Conservation (phyloP, 176 grass and related monocot genomes). For the Rhynchospora tenuis region DNA sequence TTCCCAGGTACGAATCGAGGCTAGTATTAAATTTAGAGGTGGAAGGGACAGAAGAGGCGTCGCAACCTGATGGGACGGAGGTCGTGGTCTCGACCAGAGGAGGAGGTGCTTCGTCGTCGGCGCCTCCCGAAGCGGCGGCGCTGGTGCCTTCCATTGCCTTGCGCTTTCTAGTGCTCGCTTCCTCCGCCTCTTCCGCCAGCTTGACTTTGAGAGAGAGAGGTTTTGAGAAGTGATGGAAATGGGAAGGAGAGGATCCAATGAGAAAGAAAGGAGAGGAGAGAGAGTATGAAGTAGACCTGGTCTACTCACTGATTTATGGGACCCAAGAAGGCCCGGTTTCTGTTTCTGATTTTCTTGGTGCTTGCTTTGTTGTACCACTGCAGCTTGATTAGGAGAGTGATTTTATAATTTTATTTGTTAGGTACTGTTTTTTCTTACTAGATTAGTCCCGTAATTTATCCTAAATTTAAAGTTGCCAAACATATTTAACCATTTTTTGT, state of each 20-base stretch:
- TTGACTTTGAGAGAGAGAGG: constrained; percentile 25
- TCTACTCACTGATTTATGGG: neutral
- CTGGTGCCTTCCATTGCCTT: constrained; percentile 57
- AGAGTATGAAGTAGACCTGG: neutral
- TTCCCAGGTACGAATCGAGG: constrained; percentile 38
- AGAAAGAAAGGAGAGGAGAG: constrained; percentile 16
- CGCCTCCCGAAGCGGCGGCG: neutral
- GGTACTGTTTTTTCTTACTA: too few species aligned
- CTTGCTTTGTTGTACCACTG: too few species aligned
- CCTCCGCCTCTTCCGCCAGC: constrained; percentile 91
- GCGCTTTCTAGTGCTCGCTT: constrained; percentile 76
- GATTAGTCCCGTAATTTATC: too few species aligned
- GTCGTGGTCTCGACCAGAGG: constrained; percentile 27
- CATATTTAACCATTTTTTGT: too few species aligned
- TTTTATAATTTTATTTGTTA: too few species aligned
- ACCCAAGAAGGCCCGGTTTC: neutral
- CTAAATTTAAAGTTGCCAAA: too few species aligned
- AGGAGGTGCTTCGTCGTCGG: constrained; percentile 12
- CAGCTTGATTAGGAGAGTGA: too few species aligned
- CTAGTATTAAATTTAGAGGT: constrained; percentile 29
- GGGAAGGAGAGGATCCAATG: constrained; percentile 32
- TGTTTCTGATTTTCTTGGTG: neutral
- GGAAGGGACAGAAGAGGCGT: neutral
- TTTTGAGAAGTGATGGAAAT: constrained; percentile 17
- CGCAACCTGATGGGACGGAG: neutral